Conservation (phyloP, 164 flowering plant genomes). For the Kalanchoe fedtschenkoi region DNA sequence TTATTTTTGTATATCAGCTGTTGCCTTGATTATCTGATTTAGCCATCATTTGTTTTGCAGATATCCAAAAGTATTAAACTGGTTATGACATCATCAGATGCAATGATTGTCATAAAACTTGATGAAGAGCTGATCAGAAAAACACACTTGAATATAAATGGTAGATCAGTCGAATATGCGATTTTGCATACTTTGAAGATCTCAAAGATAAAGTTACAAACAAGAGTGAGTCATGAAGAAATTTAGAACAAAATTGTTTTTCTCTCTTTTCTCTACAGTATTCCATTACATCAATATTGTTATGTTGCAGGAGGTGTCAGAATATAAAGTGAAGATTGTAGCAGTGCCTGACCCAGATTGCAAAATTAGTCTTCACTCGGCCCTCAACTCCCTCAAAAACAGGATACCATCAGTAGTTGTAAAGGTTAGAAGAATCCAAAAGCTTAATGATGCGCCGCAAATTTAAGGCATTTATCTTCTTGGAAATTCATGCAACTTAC, state of each 20-base stretch:
- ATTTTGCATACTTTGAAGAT: slow-evolving; percentile 40
- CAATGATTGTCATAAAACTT: slow-evolving; percentile 47
- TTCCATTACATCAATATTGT: slow-evolving; percentile 8
- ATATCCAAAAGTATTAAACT: slow-evolving; percentile 66
- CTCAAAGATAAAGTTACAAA: slow-evolving; percentile 36
- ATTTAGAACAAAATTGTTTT: background rate
- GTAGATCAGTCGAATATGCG: slow-evolving; percentile 44
- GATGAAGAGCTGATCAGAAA: slow-evolving; percentile 54
- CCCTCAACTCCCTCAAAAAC: slow-evolving; percentile 40
- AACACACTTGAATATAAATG: slow-evolving; percentile 42
- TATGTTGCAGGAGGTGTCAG: slow-evolving; percentile 45
- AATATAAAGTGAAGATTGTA: slow-evolving; percentile 42
- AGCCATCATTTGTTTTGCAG: slow-evolving; percentile 26
- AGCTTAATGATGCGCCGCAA: background rate
- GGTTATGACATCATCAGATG: slow-evolving; percentile 40
- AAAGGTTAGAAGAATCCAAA: slow-evolving; percentile 35
- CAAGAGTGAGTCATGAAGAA: background rate
- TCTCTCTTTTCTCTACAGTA: background rate
- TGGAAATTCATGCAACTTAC: background rate
- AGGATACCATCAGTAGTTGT: slow-evolving; percentile 62
- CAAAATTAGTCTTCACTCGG: slow-evolving; percentile 47
- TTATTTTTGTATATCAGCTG: background rate
- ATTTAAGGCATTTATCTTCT: background rate
- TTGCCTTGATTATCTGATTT: background rate
- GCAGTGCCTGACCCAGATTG: slow-evolving; percentile 27